Conservation (phyloP, 2,329 filamentous ascomycete genomes). For the Trichothecium roseum region DNA sequence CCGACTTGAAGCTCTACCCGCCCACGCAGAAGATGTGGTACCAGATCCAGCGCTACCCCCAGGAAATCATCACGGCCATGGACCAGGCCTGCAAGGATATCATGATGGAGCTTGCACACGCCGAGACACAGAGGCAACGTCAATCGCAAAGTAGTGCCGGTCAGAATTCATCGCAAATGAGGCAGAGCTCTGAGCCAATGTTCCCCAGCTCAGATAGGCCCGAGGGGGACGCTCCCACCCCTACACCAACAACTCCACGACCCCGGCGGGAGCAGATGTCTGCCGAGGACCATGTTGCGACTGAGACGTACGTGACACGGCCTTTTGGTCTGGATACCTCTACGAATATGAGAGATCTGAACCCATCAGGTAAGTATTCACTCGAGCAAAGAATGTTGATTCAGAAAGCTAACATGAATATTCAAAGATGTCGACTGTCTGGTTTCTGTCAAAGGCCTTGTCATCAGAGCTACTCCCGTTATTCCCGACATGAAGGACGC, state of each 20-base stretch:
- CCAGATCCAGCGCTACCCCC: slow-evolving; percentile 86
- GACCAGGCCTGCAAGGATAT: slow-evolving; percentile 89
- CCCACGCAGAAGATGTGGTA: slow-evolving; percentile 91
- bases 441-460: slow-evolving; percentile 87
- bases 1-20: slow-evolving; percentile 86
- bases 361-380: slow-evolving; percentile 57
- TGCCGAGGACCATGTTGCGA: slow-evolving; percentile 71
- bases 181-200: slow-evolving; percentile 62
- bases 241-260: slow-evolving; percentile 27
- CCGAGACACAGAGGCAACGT: slow-evolving; percentile 63
- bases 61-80: slow-evolving; percentile 94
- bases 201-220: slow-evolving; percentile 70
- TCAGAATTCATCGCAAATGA: slow-evolving; percentile 31
- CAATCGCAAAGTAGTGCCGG: slow-evolving; percentile 47
- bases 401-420: slow-evolving; percentile 3
- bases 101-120: slow-evolving; percentile 80
- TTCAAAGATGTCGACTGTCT: slow-evolving; percentile 81
- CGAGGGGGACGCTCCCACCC: slow-evolving; percentile 25
- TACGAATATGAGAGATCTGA: slow-evolving; percentile 87
- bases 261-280: slow-evolving; percentile 40
- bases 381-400: not conserved
- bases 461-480: slow-evolving; percentile 90
- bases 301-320: slow-evolving; percentile 72
- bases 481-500: slow-evolving; percentile 99
- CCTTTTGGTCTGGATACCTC: slow-evolving; percentile 81